These are phyloP conservation scores for Carex sylvatica DNA, from an alignment of 202 grass and related monocot species.

Conservation along the genomic window DNA sequence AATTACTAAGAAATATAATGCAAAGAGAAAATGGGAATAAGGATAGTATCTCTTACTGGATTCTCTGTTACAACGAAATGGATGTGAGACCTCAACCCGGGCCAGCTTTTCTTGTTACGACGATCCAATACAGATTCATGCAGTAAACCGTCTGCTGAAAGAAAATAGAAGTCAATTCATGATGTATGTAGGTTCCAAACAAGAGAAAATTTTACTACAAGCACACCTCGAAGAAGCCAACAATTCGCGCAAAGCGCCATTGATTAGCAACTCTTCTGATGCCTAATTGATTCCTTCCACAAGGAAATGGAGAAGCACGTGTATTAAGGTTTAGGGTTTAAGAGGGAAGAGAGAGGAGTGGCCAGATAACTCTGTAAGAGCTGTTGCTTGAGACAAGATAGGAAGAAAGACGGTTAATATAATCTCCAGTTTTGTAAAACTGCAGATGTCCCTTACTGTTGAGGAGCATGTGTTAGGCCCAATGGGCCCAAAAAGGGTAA, in stretches of 20 bases:
- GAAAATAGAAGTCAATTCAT: not conserved
- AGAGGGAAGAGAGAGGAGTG: not conserved
- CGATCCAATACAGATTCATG: not conserved
- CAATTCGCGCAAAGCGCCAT: conserved; percentile 35
- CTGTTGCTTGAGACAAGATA: not conserved
- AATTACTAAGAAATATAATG: not conserved
- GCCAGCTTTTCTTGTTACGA: not conserved
- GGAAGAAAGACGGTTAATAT: not conserved
- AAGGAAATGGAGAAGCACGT: not conserved
- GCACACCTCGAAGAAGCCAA: conserved; percentile 35
- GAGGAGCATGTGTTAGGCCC: not conserved
- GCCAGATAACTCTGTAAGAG: not conserved
- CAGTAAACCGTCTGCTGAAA: not conserved
- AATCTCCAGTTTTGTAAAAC: not conserved
- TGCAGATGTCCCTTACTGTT: not conserved
- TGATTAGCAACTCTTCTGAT: not conserved
- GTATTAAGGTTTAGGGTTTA: conserved; percentile 28
- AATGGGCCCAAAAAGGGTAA: not conserved
- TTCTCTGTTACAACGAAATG: not conserved
- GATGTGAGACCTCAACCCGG: conserved; percentile 5
- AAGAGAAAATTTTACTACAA: not conserved
- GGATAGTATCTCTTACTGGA: conserved; percentile 14
- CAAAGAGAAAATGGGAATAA: conserved; percentile 16
- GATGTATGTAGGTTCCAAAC: not conserved
- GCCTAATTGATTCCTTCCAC: not conserved